Evolutionary conservation across 345 rosid genomes (phyloP), one percentile per base, ranked within the genome.

Genomic region (Boechera divaricarpa): DNA sequence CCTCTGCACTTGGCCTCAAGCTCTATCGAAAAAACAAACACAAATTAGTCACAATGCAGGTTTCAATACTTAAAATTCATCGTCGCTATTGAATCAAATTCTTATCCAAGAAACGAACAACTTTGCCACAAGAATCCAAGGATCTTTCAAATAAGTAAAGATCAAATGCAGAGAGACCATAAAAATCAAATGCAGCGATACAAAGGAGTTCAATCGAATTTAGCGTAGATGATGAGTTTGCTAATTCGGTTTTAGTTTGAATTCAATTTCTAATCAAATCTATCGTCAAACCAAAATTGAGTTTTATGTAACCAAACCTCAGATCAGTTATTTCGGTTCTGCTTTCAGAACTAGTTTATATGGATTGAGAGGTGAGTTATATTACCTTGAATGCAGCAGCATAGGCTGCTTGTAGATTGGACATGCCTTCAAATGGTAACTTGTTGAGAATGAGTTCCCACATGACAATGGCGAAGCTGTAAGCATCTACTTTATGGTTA

Each of bases 381-480:
- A 31, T 26, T 78, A 92, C 99, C 97, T 93, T 95, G 68, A 95
- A 95, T 31, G 99, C 99, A 62, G 99, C 99, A 7, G 99, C 99
- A 83, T 95, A 95, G 32, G 99, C 99, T 39, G 99, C 99, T 86
- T 95, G 99, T 48, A 95, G 83, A 83, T 95, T 95, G 0, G 99
- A 95, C 99, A 95, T 95, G 87, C 99, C 99, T 87, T 95, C 99
- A 42, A 95, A 95, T 2, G 99, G 99, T 82, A 93, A 81, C 86
- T 90, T 92, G 70, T 92, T 95, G 79, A 86, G 98, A 81, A 92
- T 84, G 59, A 95, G 91, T 83, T 95, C 99, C 99, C 99, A 95
- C 58, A 93, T 85, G 53, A 95, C 98, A 21, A 95, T 91, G n/a
- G 97, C 99, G 33, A 88, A 95, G 88, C 99, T 95, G 79, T 95